Evolutionary conservation across 2,329 filamentous ascomycete genomes (phyloP), one percentile per base, ranked within the genome.

Genomic region (Colletotrichum sp.): DNA sequence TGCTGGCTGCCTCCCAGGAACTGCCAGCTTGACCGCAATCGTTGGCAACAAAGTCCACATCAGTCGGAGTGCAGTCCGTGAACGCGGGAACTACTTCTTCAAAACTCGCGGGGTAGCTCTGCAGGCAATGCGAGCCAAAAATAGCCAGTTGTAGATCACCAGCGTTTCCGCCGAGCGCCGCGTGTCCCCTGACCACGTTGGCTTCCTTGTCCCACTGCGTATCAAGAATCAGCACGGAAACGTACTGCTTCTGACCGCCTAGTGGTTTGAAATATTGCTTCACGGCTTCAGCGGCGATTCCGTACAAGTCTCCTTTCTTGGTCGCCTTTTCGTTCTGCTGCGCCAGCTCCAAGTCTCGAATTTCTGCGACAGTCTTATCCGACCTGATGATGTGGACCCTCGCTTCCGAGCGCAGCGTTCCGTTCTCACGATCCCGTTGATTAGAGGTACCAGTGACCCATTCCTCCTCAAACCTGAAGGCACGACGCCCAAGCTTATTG

Each of bases 1-100:
- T 94, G 80, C 96, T 98, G 30, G 95, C 96, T n/a, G 96, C 93
- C 83, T 99, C 96, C 96, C 96, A 99, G 63, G 93, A 97, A 82
- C 95, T 98, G 28, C 96, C 96, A 8, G 93, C 93, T 79, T 98
- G 95, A 79, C 94, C 94, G 83, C 93, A 95, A 82, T 98, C 95
- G 80, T 98, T 98, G 18, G 94, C 94, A 48, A 98, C 92, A 79
- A 91, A 91, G 52, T 92, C 90, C 12, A 93, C 94, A 82, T 99
- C 95, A 1, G 96, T 98, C 36, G 93, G 92, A 4, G 96, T 98
- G 84, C 96, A 98, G 84, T 99, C 96, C 18, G 92, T 94, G 80
- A 99, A 98, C 7, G 96, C 94, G 24, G 95, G 93, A 6, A 95
- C 94, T 1, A 99, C 94, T 81, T 99, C 96, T 83, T 99, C 96